Conservation (phyloP, 1,284 basidiomycete species). For the Psilocybe mexicana region DNA sequence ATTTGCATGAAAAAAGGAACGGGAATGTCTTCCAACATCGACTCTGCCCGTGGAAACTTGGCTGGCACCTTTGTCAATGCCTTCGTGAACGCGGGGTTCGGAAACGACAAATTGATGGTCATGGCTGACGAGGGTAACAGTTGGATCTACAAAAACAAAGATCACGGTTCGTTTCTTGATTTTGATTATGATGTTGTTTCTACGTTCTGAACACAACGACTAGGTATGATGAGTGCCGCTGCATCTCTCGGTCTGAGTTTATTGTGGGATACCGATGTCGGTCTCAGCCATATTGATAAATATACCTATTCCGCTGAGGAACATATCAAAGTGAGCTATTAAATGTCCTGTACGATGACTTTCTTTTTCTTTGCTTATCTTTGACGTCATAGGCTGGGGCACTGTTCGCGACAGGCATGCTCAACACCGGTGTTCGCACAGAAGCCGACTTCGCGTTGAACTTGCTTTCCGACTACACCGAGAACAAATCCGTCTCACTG, state of each 20-base stretch:
- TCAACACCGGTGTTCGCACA: slow-evolving; percentile 88
- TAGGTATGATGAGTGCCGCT: slow-evolving; percentile 95
- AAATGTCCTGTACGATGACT: background rate
- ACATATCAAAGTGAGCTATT: slow-evolving; percentile 77
- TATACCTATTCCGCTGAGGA: slow-evolving; percentile 98
- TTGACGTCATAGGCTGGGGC: slow-evolving; percentile 74
- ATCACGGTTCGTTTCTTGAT: slow-evolving; percentile 67
- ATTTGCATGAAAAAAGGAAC: slow-evolving; percentile 42
- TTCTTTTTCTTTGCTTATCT: background rate
- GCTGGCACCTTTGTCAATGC: slow-evolving; percentile 99
- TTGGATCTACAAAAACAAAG: slow-evolving; percentile 99
- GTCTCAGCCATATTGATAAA: slow-evolving; percentile 94
- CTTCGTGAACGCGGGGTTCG: slow-evolving; percentile 98
- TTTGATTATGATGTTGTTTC: background rate
- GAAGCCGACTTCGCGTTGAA: slow-evolving; percentile 95
- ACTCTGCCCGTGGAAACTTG: slow-evolving; percentile 93
- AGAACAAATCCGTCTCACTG: slow-evolving; percentile 83
- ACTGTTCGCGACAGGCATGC: slow-evolving; percentile 91
- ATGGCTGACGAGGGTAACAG: slow-evolving; percentile 94
- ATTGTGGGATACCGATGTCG: slow-evolving; percentile 96
- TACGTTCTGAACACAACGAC: background rate
- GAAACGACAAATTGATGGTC: slow-evolving; percentile 98
- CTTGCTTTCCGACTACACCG: slow-evolving; percentile 89
- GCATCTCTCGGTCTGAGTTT: slow-evolving; percentile 93
- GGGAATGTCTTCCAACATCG: slow-evolving; percentile 71